These are phyloP conservation scores for Acrocalymma vagum DNA, from an alignment of 2,329 filamentous ascomycete species.

Conservation along the genomic window DNA sequence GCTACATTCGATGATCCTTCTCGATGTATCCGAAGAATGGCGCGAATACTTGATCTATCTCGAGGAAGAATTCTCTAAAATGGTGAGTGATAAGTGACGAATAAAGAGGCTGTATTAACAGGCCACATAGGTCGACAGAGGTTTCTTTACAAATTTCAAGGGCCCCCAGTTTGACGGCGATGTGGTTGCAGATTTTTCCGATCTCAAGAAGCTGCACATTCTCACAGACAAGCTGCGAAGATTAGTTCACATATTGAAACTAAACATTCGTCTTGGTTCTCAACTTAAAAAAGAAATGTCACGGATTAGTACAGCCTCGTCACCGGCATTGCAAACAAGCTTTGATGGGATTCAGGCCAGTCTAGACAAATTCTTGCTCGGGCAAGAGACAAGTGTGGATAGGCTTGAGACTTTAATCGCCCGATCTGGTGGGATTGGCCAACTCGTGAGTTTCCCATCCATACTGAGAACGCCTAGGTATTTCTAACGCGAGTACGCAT, in stretches of 20 bases:
- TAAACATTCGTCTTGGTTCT: constrained; percentile 13
- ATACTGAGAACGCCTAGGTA: background rate
- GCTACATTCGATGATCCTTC: constrained; percentile 10
- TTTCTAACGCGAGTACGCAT: background rate
- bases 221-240: constrained; percentile 15
- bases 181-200: constrained; percentile 16
- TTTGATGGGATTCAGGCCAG: constrained; percentile 4
- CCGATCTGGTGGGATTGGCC: constrained; percentile 10
- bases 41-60: constrained; percentile 15
- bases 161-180: constrained; percentile 7
- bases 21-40: constrained; percentile 16
- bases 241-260: constrained; percentile 11
- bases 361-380: constrained; percentile 8
- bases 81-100: constrained; percentile 8
- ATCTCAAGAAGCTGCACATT: constrained; percentile 15
- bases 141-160: constrained; percentile 20
- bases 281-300: constrained; percentile 8
- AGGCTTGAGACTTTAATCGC: constrained; percentile 14
- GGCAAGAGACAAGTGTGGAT: constrained; percentile 9
- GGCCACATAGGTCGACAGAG: constrained; percentile 12
- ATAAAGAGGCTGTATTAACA: background rate
- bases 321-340: background rate
- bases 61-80: constrained; percentile 8
- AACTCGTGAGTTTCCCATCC: constrained; percentile 8
- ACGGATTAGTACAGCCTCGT: constrained; percentile 1